Percentiles rank a stretch among this genome's conserved stretches.
Evolutionary conservation across 1,139 yeast species (phyloP).

Genomic region (Oligophagozyma castellii): DNA sequence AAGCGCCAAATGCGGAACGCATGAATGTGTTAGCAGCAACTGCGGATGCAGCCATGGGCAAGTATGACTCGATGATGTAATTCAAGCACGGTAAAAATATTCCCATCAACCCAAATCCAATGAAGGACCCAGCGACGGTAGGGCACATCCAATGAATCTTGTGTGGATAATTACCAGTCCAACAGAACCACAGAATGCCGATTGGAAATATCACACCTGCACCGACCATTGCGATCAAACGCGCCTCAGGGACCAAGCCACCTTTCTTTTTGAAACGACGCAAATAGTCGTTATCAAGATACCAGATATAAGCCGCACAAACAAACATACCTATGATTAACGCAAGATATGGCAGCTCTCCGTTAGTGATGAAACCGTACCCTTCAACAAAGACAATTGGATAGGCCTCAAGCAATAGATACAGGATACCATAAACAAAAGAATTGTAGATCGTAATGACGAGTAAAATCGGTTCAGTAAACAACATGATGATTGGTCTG

Average conservation of each 20-base stretch:
- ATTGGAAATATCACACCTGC: constrained; percentile 59
- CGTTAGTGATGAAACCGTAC: constrained; percentile 10
- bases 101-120: constrained; percentile 63
- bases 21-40: constrained; percentile 76
- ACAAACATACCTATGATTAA: constrained; percentile 46
- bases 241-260: constrained; percentile 62
- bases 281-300: constrained; percentile 27
- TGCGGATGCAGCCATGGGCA: constrained; percentile 77
- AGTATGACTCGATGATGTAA: constrained; percentile 69
- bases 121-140: constrained; percentile 52
- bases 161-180: constrained; percentile 66
- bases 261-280: constrained; percentile 32
- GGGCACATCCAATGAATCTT: constrained; percentile 80
- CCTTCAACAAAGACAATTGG: constrained; percentile 58
- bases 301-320: constrained; percentile 37
- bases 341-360: constrained; percentile 50
- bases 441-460: constrained; percentile 63
- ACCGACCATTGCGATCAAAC: constrained; percentile 55
- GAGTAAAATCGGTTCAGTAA: constrained; percentile 60
- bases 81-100: constrained; percentile 69
- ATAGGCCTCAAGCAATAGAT: constrained; percentile 63
- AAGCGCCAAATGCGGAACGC: constrained; percentile 53
- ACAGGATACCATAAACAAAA: constrained; percentile 72
- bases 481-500: constrained; percentile 57
- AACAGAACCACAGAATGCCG: constrained; percentile 74